Percentiles rank a stretch among this genome's conserved stretches.
These are phyloP conservation scores for Curvularia sp. DNA, from an alignment of 2,329 filamentous ascomycete species.

Conservation along the genomic window DNA sequence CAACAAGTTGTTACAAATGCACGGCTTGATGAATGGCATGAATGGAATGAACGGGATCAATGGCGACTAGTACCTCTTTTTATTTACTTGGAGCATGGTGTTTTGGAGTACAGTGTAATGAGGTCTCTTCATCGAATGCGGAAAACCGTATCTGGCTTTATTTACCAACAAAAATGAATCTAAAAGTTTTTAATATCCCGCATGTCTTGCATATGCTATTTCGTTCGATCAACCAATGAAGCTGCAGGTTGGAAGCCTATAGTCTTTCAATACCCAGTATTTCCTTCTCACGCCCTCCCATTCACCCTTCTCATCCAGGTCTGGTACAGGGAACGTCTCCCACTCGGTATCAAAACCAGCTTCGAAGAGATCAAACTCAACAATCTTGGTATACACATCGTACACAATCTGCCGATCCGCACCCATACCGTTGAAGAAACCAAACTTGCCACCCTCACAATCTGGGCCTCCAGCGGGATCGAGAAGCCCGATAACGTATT, in stretches of 20 bases:
- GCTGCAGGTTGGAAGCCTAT: conserved; percentile 75
- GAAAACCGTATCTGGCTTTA: not conserved
- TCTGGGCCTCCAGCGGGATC: conserved; percentile 58
- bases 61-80: conserved; percentile 16
- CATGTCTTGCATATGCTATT: not conserved
- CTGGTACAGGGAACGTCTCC: conserved; percentile 77
- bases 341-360: conserved; percentile 90
- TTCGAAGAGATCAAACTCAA: conserved; percentile 88
- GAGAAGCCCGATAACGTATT: conserved; percentile 81
- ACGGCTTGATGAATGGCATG: conserved; percentile 43
- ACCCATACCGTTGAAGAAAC: conserved; percentile 78
- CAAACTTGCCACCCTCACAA: conserved; percentile 60
- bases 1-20: conserved; percentile 49
- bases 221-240: conserved; percentile 67
- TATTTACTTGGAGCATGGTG: conserved; percentile 12
- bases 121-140: not conserved
- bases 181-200: not conserved
- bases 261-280: conserved; percentile 87
- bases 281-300: conserved; percentile 88
- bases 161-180: not conserved
- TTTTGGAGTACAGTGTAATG: conserved; percentile 12
- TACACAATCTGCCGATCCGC: conserved; percentile 93
- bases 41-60: conserved; percentile 35
- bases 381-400: conserved; percentile 89
- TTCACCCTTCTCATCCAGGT: conserved; percentile 72